These are phyloP conservation scores for Auricularia sp. DNA, from an alignment of 768 basidiomycete genomes.

Conservation along the genomic window DNA sequence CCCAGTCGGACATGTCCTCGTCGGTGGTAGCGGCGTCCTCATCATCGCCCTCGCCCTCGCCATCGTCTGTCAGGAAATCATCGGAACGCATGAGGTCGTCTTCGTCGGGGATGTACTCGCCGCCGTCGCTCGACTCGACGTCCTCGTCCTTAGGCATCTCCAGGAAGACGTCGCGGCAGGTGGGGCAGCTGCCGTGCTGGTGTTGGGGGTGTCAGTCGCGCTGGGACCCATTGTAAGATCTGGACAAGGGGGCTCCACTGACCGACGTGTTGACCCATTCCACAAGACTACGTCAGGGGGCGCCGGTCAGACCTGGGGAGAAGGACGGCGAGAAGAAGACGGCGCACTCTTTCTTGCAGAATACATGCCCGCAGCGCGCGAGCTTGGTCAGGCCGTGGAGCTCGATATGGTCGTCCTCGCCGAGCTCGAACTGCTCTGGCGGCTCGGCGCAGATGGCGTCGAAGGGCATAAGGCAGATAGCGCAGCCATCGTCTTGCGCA, in stretches of 20 bases:
- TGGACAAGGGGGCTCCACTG: constrained; percentile 12
- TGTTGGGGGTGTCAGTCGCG: constrained; percentile 1
- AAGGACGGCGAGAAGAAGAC: constrained; percentile 2
- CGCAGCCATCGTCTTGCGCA: constrained; percentile 42
- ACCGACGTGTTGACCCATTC: constrained; percentile 58
- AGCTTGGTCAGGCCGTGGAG: constrained; percentile 46
- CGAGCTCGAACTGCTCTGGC: constrained; percentile 1
- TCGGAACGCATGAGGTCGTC: constrained; percentile 12
- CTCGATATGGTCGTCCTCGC: constrained; percentile 14
- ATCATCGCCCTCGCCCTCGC: too few species aligned
- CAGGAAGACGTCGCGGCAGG: constrained; percentile 52
- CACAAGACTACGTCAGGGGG: constrained; percentile 32
- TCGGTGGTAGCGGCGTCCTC: constrained; percentile 35
- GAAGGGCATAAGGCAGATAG: constrained; percentile 55
- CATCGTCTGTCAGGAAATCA: constrained; percentile 9
- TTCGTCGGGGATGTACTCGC: constrained; percentile 52
- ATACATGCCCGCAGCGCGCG: constrained; percentile 50
- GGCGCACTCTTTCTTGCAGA: constrained; percentile 56
- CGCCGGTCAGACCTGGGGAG: constrained; percentile 1
- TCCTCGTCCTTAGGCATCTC: constrained; percentile 47
- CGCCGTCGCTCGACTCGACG: constrained; percentile 57
- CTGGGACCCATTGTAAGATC: constrained; percentile 1
- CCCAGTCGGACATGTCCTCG: constrained; percentile 26
- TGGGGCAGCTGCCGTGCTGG: constrained; percentile 64
- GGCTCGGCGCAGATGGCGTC: constrained; percentile 22